Percentiles rank a stretch among this genome's conserved stretches.
Evolutionary conservation across 2,329 filamentous ascomycete genomes (phyloP).

Genomic region (Claviceps monticola): DNA sequence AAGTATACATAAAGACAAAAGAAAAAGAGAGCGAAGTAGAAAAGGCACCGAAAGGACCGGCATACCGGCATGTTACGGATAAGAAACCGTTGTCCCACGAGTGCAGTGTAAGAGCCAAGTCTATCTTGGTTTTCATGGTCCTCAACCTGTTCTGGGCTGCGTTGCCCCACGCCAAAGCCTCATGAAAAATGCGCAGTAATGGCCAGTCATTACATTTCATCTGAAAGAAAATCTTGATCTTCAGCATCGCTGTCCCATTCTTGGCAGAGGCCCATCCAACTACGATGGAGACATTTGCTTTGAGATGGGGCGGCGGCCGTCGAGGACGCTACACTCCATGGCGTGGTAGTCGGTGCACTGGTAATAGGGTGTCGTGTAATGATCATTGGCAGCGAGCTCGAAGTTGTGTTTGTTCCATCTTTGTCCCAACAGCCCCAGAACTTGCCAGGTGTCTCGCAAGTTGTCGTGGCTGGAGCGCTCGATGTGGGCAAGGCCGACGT

Average conservation of each 20-base stretch:
- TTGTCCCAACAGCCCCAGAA: conserved; percentile 43
- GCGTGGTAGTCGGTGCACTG: conserved; percentile 15
- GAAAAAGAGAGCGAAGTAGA: background rate
- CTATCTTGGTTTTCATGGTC: background rate
- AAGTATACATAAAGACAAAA: background rate
- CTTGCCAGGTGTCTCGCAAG: conserved; percentile 37
- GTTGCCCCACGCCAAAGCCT: background rate
- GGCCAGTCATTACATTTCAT: conserved; percentile 16
- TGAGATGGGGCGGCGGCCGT: conserved; percentile 13
- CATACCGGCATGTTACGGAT: background rate
- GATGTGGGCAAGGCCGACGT: conserved; percentile 15
- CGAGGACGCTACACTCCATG: conserved; percentile 16
- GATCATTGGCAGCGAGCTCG: background rate
- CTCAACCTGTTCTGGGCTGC: background rate
- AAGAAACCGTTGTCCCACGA: background rate
- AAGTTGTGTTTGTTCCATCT: conserved; percentile 15
- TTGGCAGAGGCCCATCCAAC: conserved; percentile 29
- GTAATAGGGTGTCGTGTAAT: conserved; percentile 13
- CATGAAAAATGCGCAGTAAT: background rate
- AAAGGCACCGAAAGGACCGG: background rate
- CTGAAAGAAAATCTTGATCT: conserved; percentile 13
- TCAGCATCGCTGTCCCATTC: conserved; percentile 18
- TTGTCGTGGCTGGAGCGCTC: conserved; percentile 17
- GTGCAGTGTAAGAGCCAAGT: background rate
- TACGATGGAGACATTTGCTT: conserved; percentile 21